Conservation (phyloP, 2,329 filamentous ascomycete species). For the Meredithiella fracta region DNA sequence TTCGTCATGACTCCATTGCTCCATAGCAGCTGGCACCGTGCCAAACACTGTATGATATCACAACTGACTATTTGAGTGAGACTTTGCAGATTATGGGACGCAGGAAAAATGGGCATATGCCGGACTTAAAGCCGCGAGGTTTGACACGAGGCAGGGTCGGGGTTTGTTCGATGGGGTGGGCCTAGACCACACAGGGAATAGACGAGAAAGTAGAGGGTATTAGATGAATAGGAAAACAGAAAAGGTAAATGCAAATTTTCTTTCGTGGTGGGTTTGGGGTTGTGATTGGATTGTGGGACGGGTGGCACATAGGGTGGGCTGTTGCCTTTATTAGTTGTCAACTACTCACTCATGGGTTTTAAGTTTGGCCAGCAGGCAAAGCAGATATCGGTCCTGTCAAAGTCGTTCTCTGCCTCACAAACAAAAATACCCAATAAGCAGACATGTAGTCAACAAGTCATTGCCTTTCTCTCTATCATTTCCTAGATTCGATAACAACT, state of each 20-base stretch:
- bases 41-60: constrained; percentile 3
- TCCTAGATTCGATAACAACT: not conserved
- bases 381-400: no score
- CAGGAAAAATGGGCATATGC: not conserved
- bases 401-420: no score
- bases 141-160: not conserved
- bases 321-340: no score
- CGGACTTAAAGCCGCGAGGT: not conserved
- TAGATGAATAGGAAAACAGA: no score
- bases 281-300: no score
- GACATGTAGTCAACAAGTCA: not conserved
- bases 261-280: no score
- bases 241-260: no score
- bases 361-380: no score
- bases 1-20: not conserved
- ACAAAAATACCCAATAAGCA: not conserved
- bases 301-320: no score
- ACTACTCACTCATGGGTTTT: no score
- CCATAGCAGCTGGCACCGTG: not conserved
- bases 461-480: not conserved
- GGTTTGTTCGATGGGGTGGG: not conserved
- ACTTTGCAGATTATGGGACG: not conserved
- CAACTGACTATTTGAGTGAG: not conserved
- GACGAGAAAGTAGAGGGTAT: not conserved
- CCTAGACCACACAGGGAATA: no score